Evolutionary conservation across 345 rosid species (phyloP).

Genomic region (Acer campestre): DNA sequence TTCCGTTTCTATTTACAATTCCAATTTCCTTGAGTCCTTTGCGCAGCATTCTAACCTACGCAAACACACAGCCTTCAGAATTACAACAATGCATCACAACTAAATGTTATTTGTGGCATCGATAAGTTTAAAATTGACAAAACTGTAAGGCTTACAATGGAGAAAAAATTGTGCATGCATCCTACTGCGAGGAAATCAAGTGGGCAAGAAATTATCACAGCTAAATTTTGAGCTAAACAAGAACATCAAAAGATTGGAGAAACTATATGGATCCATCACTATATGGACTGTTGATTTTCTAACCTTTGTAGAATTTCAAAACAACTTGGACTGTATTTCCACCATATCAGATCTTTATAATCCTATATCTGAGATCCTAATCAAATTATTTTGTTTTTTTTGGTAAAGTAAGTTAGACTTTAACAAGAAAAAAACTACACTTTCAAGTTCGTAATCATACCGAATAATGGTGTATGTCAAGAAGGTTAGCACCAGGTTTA

Average conservation of each 20-base stretch:
- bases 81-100: conserved; percentile 6
- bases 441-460: conserved; percentile 40
- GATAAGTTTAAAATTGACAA: not conserved
- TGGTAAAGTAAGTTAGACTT: not conserved
- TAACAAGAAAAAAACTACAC: not conserved
- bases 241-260: not conserved
- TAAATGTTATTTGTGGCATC: conserved; percentile 2
- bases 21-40: conserved; percentile 86
- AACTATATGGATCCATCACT: not conserved
- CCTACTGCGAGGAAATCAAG: not conserved
- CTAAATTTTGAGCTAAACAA: not conserved
- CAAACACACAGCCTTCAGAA: conserved; percentile 27
- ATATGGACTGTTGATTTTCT: not conserved
- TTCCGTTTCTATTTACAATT: conserved; percentile 51
- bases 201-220: not conserved
- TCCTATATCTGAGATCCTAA: not conserved
- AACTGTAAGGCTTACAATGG: not conserved
- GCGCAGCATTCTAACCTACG: conserved; percentile 66
- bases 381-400: not conserved
- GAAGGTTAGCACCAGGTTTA: conserved; percentile 78
- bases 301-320: not conserved
- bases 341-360: not conserved
- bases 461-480: conserved; percentile 69
- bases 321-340: not conserved
- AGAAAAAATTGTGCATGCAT: not conserved